These are phyloP conservation scores for Dillenia turbinata DNA, from an alignment of 164 flowering plant species.

Conservation along the genomic window DNA sequence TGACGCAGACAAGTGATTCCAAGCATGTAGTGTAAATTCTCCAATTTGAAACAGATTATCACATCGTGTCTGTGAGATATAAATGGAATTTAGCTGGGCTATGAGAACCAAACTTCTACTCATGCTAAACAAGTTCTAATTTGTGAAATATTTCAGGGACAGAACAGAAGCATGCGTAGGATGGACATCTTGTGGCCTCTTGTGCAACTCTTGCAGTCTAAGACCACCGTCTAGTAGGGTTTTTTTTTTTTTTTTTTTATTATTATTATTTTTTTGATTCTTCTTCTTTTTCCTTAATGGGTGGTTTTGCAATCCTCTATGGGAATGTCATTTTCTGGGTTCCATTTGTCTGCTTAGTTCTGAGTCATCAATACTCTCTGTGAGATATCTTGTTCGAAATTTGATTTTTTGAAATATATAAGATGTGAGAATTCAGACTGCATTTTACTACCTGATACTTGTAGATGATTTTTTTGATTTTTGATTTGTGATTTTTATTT, in stretches of 20 bases:
- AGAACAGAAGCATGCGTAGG: slow-evolving; percentile 59
- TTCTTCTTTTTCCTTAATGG: not conserved
- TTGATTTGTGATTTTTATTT: no score
- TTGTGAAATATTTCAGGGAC: slow-evolving; percentile 43
- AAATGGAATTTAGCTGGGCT: slow-evolving; percentile 83
- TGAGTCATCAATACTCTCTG: no score
- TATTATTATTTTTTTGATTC: no score
- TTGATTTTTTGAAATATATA: no score
- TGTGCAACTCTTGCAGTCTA: slow-evolving; percentile 62
- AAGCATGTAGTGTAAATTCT: no score
- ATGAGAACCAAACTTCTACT: not conserved
- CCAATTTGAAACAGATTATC: no score
- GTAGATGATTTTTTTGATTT: no score
- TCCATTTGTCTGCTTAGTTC: not conserved
- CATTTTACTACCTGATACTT: no score
- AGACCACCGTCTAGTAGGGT: slow-evolving; percentile 26
- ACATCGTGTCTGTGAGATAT: slow-evolving; percentile 31
- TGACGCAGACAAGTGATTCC: no score
- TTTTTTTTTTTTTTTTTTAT: no score
- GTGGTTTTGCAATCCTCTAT: slow-evolving; percentile 1
- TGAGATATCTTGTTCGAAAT: no score
- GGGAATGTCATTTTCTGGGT: not conserved
- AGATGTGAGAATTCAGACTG: no score
- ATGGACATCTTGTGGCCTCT: slow-evolving; percentile 84
- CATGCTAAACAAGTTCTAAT: not conserved